Percentiles rank a stretch among this genome's conserved stretches.
Conservation (phyloP, 306 rosid species). For the Mimosa bimucronata region DNA sequence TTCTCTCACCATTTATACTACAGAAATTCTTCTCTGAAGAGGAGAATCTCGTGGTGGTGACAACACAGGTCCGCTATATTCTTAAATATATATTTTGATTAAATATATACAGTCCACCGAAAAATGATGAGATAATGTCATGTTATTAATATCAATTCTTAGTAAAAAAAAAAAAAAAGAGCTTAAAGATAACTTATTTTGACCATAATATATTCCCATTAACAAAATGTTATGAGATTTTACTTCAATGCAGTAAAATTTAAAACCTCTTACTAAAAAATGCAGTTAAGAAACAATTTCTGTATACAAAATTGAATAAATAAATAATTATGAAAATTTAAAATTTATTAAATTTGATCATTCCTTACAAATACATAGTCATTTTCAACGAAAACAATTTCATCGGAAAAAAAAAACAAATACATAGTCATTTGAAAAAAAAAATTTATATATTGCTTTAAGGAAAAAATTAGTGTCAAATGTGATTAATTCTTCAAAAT, state of each 20-base stretch:
- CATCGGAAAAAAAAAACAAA: neutral
- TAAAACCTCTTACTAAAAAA: neutral
- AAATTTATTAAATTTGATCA: too few species aligned
- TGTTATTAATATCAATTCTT: neutral
- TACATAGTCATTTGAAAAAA: neutral
- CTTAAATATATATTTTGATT: neutral
- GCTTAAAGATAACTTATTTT: neutral
- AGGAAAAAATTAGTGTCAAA: neutral
- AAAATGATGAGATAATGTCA: neutral
- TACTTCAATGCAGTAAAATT: neutral
- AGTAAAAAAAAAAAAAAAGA: neutral
- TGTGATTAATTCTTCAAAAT: neutral
- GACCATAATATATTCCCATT: neutral
- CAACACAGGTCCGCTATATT: slow-evolving; percentile 8
- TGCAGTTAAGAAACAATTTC: neutral
- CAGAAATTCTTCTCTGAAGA: neutral
- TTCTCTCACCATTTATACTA: slow-evolving; percentile 18
- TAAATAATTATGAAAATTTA: too few species aligned
- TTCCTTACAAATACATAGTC: neutral
- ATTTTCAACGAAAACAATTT: too few species aligned
- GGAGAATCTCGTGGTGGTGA: slow-evolving; percentile 35
- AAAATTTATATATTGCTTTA: neutral
- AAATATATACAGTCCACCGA: neutral
- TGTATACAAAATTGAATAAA: neutral
- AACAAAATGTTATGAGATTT: neutral